A percentile compares a stretch with the other conserved stretches of the same genome.
These are phyloP conservation scores for Yamadazyma songkhlaensis DNA, from an alignment of 1,139 yeast species.

Conservation along the genomic window DNA sequence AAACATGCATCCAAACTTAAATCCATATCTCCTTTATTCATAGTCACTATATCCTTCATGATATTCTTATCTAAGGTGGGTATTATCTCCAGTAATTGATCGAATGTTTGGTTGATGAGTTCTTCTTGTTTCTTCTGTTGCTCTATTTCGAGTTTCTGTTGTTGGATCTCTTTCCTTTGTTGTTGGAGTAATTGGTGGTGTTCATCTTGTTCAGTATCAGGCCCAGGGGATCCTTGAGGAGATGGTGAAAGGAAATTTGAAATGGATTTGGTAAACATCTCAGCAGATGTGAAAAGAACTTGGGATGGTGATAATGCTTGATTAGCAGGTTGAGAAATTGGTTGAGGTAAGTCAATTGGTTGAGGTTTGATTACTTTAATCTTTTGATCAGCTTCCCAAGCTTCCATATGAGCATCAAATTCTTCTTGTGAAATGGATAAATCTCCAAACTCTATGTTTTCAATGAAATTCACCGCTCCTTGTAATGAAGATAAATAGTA, in stretches of 20 bases:
- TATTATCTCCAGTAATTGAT: constrained; percentile 65
- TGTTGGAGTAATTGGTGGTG: constrained; percentile 3
- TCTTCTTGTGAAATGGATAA: constrained; percentile 64
- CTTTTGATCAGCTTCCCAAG: constrained; percentile 43
- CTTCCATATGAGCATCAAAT: constrained; percentile 45
- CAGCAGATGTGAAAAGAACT: constrained; percentile 53
- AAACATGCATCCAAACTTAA: constrained; percentile 68
- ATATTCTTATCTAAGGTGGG: constrained; percentile 70
- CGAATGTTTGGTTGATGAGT: constrained; percentile 25
- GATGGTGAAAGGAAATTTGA: constrained; percentile 45
- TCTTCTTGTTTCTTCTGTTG: constrained; percentile 12
- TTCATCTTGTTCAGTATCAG: constrained; percentile 3
- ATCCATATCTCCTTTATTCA: constrained; percentile 70
- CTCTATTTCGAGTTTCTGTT: background rate
- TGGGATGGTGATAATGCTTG: constrained; percentile 44
- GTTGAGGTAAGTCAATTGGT: constrained; percentile 20
- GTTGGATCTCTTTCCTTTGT: constrained; percentile 6
- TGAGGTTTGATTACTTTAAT: constrained; percentile 15
- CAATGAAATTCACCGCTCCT: constrained; percentile 78
- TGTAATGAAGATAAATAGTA: constrained; percentile 85
- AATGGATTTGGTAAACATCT: constrained; percentile 48
- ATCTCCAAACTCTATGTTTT: constrained; percentile 53
- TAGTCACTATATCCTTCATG: constrained; percentile 65
- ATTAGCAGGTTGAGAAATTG: constrained; percentile 12
- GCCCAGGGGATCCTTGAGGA: constrained; percentile 22